Evolutionary conservation across 2,329 filamentous ascomycete species (phyloP).

Genomic region (Biscogniauxia marginata): DNA sequence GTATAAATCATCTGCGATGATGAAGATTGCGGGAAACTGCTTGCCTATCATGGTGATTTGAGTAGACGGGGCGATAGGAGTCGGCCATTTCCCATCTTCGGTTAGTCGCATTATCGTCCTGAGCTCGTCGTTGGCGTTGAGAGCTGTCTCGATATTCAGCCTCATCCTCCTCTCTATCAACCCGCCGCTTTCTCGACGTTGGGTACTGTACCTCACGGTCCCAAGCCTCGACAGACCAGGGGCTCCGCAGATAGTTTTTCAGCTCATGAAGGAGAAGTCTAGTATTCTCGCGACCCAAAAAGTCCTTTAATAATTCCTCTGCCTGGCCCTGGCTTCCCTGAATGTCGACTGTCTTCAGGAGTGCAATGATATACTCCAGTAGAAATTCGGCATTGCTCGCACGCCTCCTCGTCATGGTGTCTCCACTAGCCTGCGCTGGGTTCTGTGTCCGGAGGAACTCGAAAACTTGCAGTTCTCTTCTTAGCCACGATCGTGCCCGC

Average conservation of each 20-base stretch:
- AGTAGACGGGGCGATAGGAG: slow-evolving; percentile 24
- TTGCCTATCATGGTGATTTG: slow-evolving; percentile 5
- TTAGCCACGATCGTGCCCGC: slow-evolving; percentile 76
- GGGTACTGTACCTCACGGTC: slow-evolving; percentile 75
- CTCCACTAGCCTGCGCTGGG: slow-evolving; percentile 19
- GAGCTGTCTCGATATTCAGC: background rate
- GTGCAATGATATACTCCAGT: slow-evolving; percentile 80
- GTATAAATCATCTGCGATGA: background rate
- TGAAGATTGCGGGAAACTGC: background rate
- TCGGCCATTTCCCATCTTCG: slow-evolving; percentile 17
- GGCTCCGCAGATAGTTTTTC: slow-evolving; percentile 78
- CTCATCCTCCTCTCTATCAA: slow-evolving; percentile 4
- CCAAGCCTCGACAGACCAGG: slow-evolving; percentile 75
- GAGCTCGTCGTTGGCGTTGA: background rate
- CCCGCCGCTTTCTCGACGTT: slow-evolving; percentile 11
- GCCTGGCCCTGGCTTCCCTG: slow-evolving; percentile 77
- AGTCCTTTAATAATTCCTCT: slow-evolving; percentile 75
- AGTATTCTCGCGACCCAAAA: slow-evolving; percentile 71
- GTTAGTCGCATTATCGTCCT: background rate
- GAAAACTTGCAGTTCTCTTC: slow-evolving; percentile 83
- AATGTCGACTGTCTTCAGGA: slow-evolving; percentile 79
- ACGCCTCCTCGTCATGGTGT: slow-evolving; percentile 38
- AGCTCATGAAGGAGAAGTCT: slow-evolving; percentile 82
- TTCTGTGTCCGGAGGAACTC: slow-evolving; percentile 57
- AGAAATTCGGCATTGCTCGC: slow-evolving; percentile 78